Evolutionary conservation across 2,329 filamentous ascomycete genomes (phyloP).

Genomic region (Coleophoma cylindrospora): DNA sequence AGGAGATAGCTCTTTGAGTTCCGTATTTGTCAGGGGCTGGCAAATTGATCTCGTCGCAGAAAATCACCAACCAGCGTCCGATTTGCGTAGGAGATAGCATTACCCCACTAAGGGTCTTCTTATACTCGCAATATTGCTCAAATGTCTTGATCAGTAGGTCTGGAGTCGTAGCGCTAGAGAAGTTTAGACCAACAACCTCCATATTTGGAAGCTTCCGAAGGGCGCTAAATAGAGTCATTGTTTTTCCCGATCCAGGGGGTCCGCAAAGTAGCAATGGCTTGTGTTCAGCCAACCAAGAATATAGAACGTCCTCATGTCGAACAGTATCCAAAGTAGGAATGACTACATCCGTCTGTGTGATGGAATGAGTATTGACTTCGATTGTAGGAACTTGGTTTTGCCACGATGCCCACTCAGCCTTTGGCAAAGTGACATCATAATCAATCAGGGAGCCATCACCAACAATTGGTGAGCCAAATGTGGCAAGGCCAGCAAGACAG

Average conservation of each 20-base stretch:
- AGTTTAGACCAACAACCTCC: constrained; percentile 98
- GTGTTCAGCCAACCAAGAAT: constrained; percentile 98
- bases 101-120: constrained; percentile 95
- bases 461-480: constrained; percentile 77
- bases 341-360: constrained; percentile 96
- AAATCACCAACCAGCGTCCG: constrained; percentile 94
- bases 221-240: constrained; percentile 98
- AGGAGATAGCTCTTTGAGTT: constrained; percentile 94
- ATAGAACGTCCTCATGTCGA: constrained; percentile 96
- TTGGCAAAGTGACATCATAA: constrained; percentile 84
- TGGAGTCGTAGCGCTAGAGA: constrained; percentile 96
- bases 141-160: constrained; percentile 98
- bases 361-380: constrained; percentile 96
- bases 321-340: constrained; percentile 97
- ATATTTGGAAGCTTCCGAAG: constrained; percentile 96
- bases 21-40: constrained; percentile 96
- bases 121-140: constrained; percentile 99
- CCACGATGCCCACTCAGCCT: constrained; percentile 88
- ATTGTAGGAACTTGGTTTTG: constrained; percentile 90
- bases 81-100: constrained; percentile 95
- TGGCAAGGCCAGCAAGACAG: constrained; percentile 74
- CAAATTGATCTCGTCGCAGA: constrained; percentile 99
- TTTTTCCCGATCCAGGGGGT: constrained; percentile 97
- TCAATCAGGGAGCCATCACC: constrained; percentile 89
- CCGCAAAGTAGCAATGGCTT: constrained; percentile 95